phyloP scores from a whole-genome alignment of 1,284 basidiomycete species.

The Apiotrichum porosum region DNA sequence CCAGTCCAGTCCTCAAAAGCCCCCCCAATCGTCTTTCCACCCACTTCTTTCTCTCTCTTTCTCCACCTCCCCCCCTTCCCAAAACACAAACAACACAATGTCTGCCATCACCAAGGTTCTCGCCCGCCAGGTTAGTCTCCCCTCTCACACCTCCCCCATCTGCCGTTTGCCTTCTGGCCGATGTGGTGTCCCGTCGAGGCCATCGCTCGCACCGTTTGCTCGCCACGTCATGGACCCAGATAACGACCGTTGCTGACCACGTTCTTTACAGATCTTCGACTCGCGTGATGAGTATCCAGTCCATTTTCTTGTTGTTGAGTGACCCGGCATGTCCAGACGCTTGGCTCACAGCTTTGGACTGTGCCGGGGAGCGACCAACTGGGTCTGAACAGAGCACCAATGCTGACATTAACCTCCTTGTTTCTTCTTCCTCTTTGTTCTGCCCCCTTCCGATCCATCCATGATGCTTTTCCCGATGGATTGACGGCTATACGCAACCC shows the following conservation, averaged over 20 bases:
- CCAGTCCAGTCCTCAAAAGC: too few relatives aligned
- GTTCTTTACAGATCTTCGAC: constrained; percentile 79
- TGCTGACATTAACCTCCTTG: constrained; percentile 22
- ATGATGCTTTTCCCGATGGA: constrained; percentile 1
- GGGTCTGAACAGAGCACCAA: too few relatives aligned
- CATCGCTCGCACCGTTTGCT: too few relatives aligned
- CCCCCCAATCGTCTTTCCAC: constrained; percentile 1
- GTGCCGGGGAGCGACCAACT: too few relatives aligned
- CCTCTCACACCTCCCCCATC: too few relatives aligned
- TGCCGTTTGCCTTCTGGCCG: too few relatives aligned
- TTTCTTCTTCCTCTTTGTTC: not conserved
- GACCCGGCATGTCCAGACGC: too few relatives aligned
- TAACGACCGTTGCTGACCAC: too few relatives aligned
- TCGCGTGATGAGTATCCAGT: constrained; percentile 64
- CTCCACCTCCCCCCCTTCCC: not conserved
- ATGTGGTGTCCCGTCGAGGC: too few relatives aligned
- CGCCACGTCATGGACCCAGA: too few relatives aligned
- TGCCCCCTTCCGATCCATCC: not conserved
- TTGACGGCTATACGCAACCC: constrained; percentile 58
- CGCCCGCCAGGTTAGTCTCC: constrained; percentile 71
- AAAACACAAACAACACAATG: constrained; percentile 54
- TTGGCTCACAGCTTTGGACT: too few relatives aligned
- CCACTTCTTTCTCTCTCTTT: constrained; percentile 4
- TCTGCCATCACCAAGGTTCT: constrained; percentile 73
- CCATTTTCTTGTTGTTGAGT: not conserved